Evolutionary conservation across 768 basidiomycete genomes (phyloP).

Genomic region (Russula compacta): DNA sequence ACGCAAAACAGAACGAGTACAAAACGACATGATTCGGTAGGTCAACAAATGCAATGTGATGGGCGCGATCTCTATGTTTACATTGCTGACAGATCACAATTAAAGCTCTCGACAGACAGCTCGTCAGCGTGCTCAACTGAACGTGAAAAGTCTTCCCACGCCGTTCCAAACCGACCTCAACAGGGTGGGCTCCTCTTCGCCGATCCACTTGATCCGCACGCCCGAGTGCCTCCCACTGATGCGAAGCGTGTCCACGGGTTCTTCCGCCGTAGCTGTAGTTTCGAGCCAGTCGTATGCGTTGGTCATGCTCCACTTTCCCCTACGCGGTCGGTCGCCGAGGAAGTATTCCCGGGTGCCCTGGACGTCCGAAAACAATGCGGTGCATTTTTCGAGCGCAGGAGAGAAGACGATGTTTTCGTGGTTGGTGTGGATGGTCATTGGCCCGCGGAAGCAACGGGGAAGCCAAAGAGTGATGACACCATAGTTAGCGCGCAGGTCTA

Average conservation of each 20-base stretch:
- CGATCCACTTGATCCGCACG: constrained; percentile 2
- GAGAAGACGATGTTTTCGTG: neutral
- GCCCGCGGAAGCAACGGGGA: constrained; percentile 9
- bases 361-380: neutral
- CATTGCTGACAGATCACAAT: too few relatives aligned
- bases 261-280: neutral
- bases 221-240: neutral
- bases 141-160: neutral
- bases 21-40: too few relatives aligned
- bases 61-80: too few relatives aligned
- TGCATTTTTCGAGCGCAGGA: neutral
- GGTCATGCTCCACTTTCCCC: neutral
- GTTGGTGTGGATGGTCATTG: neutral
- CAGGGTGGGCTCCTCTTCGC: constrained; percentile 5
- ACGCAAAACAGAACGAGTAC: neutral
- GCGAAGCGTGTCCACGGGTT: neutral
- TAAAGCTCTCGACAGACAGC: too few relatives aligned
- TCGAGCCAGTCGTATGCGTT: too few relatives aligned
- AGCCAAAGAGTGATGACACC: neutral
- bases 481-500: neutral
- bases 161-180: neutral
- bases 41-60: too few relatives aligned
- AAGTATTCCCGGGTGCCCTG: neutral
- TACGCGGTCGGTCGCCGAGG: neutral
- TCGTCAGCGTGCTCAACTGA: neutral